Evolutionary conservation across 371 early-diverging fungal species (phyloP), one percentile per base, ranked within the genome.

Genomic region (Encephalitozoon hellem): DNA sequence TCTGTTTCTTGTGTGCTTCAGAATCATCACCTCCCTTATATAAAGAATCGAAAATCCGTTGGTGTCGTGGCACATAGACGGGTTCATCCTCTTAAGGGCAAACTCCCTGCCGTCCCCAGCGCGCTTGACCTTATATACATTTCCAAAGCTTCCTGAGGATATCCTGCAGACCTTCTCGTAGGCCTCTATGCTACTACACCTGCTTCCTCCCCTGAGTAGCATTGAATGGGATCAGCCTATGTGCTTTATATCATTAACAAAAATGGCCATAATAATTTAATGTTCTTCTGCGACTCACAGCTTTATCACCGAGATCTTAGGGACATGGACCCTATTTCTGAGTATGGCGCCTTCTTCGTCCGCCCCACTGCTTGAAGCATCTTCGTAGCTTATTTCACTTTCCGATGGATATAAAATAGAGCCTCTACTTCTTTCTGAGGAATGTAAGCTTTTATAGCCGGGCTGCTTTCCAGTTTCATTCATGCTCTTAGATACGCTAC

Each of bases 91-190:
- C 28, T 69, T 69, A 18, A 69, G 26, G n/a, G 69, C 69, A 34
- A 49, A 69, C n/a, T 12, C 42, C 30, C 8, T 67, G 18, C 8
- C 43, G 23, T 30, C 42, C 55, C 92, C 79, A 73, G 87, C 87
- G 81, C 94, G 90, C 38, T 84, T 76, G 9, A 85, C 90, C 69
- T 89, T 86, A 80, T 85, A 91, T 0, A 94, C 97, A 38, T 87
- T 88, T 0, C 94, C 97, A 84, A 94, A 95, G 2, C 94, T 95
- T 30, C 97, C 97, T 52, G 88, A 88, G 9, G 96, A 95, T 41
- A 67, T 67, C 12, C 28, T 42, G 4, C 39, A 39, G 15, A 67
- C 6, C 32, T 67, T 67, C 42, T 67, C 47, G 23, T 67, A 67
- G 12, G 0, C 15, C 8, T 32, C 28, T 67, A 49, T 67, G 32